Percentiles rank a stretch among this genome's conserved stretches.
phyloP scores from a whole-genome alignment of 495 filamentous ascomycete genomes.

The Chaetomium tenue region DNA sequence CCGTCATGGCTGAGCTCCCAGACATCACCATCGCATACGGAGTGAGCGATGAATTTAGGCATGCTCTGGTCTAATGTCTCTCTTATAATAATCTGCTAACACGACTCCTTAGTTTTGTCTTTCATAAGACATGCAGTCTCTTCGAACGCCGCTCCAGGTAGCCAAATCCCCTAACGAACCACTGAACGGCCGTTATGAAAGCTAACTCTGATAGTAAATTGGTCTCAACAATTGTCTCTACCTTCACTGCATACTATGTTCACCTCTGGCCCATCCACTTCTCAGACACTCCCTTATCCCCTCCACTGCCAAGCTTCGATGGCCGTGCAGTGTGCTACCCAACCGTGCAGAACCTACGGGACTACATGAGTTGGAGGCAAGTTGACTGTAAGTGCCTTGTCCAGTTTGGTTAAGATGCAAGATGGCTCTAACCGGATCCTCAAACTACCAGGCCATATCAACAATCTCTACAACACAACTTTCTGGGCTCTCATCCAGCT shows the following conservation, averaged over 20 bases:
- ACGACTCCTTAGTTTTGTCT: slow-evolving; percentile 67
- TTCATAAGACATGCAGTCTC: slow-evolving; percentile 72
- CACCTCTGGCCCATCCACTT: slow-evolving; percentile 78
- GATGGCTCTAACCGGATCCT: slow-evolving; percentile 6
- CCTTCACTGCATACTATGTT: slow-evolving; percentile 90
- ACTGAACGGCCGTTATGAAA: background rate
- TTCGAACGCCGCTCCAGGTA: slow-evolving; percentile 87
- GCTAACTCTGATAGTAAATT: slow-evolving; percentile 64
- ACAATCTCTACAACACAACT: slow-evolving; percentile 96
- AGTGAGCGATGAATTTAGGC: slow-evolving; percentile 92
- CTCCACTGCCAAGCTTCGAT: slow-evolving; percentile 85
- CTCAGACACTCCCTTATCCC: slow-evolving; percentile 60
- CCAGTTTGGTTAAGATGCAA: too few relatives aligned
- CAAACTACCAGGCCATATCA: slow-evolving; percentile 74
- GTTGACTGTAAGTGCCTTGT: slow-evolving; percentile 70
- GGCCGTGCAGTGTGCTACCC: slow-evolving; percentile 89
- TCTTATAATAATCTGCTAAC: background rate
- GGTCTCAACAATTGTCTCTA: slow-evolving; percentile 82
- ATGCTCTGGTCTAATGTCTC: slow-evolving; percentile 6
- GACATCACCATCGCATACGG: slow-evolving; percentile 89
- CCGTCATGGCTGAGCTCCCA: slow-evolving; percentile 77
- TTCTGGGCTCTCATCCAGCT: slow-evolving; percentile 85
- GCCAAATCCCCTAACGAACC: background rate
- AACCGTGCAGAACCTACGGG: slow-evolving; percentile 69
- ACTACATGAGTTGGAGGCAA: slow-evolving; percentile 97